phyloP scores from a whole-genome alignment of 1,139 yeast genomes.

The Protomyces macrosporus region DNA sequence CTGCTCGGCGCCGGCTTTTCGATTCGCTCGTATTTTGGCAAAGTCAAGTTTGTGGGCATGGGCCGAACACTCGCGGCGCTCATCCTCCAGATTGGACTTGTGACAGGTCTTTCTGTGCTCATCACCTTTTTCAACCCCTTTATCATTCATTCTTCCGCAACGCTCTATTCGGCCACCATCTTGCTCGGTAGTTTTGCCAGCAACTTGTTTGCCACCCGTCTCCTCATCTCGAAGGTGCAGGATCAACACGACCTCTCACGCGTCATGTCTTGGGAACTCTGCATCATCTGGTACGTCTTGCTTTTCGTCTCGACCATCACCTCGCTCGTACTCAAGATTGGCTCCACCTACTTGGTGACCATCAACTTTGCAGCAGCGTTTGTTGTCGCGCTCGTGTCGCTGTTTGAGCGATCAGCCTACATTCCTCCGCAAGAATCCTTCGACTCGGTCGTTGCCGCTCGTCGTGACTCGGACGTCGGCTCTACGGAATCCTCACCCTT shows the following conservation, averaged over 20 bases:
- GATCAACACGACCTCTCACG: slow-evolving; percentile 24
- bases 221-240: slow-evolving; percentile 13
- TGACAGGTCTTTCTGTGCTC: slow-evolving; percentile 30
- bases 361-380: slow-evolving; percentile 23
- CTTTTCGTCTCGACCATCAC: slow-evolving; percentile 19
- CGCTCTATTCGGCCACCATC: slow-evolving; percentile 29
- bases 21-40: slow-evolving; percentile 37
- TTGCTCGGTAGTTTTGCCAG: slow-evolving; percentile 30
- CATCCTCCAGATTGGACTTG: slow-evolving; percentile 30
- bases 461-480: slow-evolving; percentile 13
- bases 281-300: slow-evolving; percentile 24
- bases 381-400: slow-evolving; percentile 19
- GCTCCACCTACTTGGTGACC: slow-evolving; percentile 26
- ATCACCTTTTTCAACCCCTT: slow-evolving; percentile 30
- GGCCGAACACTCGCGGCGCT: slow-evolving; percentile 29
- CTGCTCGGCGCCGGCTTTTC: slow-evolving; percentile 25
- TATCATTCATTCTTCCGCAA: slow-evolving; percentile 31
- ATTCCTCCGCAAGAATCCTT: slow-evolving; percentile 23
- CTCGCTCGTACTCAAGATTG: slow-evolving; percentile 9
- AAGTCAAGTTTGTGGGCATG: slow-evolving; percentile 31
- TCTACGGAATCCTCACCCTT: slow-evolving; percentile 13
- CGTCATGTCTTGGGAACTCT: slow-evolving; percentile 26
- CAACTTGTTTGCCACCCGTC: slow-evolving; percentile 17
- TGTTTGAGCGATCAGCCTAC: slow-evolving; percentile 22
- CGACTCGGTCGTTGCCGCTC: slow-evolving; percentile 13